Evolutionary conservation across 371 early-diverging fungal genomes (phyloP).

Genomic region (Batkoa obscura): DNA sequence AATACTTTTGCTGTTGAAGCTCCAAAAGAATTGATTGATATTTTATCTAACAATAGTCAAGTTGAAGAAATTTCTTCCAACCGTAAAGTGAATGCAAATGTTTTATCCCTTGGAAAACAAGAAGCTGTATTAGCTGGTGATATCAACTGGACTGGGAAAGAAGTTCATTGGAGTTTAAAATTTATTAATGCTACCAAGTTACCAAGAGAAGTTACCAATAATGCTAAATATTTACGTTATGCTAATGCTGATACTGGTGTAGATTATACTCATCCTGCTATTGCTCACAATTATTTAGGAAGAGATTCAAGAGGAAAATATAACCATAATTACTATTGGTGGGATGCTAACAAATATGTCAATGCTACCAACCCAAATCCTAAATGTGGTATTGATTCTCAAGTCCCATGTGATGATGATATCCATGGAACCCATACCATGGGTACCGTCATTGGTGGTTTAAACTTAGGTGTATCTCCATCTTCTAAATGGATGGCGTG

Average conservation of each 20-base stretch:
- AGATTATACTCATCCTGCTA: conserved; percentile 44
- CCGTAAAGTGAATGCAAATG: not conserved
- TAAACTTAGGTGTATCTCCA: not conserved
- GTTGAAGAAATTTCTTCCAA: conserved; percentile 4
- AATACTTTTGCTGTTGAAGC: conserved; percentile 2
- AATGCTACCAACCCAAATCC: not conserved
- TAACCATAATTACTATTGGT: conserved; percentile 1
- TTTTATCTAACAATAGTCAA: not conserved
- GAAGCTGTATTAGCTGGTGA: not conserved
- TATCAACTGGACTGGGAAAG: not conserved
- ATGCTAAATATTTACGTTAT: not conserved
- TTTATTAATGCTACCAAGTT: not conserved
- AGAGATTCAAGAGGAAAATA: not conserved
- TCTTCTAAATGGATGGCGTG: conserved; percentile 1
- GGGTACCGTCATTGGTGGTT: not conserved
- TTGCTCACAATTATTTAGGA: conserved; percentile 24
- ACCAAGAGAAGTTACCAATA: not conserved
- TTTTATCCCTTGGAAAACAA: not conserved
- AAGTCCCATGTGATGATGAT: not conserved
- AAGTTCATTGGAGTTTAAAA: not conserved
- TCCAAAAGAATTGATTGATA: not conserved
- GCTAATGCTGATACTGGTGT: conserved; percentile 29
- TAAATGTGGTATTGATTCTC: not conserved
- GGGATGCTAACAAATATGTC: not conserved
- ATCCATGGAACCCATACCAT: not conserved